Base-by-base conservation (phyloP, 768 basidiomycete species). In the Kwoniella newhampshirensis region DNA sequence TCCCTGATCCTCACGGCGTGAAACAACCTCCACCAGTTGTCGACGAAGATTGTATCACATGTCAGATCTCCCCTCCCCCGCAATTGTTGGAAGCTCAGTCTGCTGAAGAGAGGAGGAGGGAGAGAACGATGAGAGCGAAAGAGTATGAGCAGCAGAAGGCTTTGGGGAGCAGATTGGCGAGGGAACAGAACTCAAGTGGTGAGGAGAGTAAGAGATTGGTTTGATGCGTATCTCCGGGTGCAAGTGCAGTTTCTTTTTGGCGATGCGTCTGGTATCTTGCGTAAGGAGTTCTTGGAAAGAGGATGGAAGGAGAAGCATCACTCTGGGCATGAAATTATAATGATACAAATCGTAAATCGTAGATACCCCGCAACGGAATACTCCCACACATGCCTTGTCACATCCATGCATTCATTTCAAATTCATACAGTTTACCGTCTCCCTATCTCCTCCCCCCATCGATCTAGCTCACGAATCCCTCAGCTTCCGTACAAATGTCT, bases 91-190 rank as follows among this genome's bases (percentile, higher is more conserved):
- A 73, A 48, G 32, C 55, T 7, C 63, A 67, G 20, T 54, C 63
- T 23, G 56, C 58, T 20, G 66, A 66, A 40, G 54, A 58, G 28
- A 43, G 69, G 32, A 39, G 23, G 51, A 60, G 37, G 36, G 67
- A 72, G 40, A 48, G 71, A 23, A 26, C 59, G 27, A 62, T 53
- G 20, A 58, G 75, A 17, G 52, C 46, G 54, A 49, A 53, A 39
- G 75, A 76, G 48, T 76, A 76, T 55, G 55, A 61, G 41, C 48
- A 60, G 37, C 72, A 76, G 55, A 64, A 66, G 54, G 41, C 27
- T 17, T 45, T 76, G 35, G 73, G 63, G 28, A 62, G 47, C 43
- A 47, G 51, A 23, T 53, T 76, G 60, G 60, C 37, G 21, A 46
- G 39, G 43, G 71, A 71, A 39, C 75, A 76, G 37, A 64, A 63